A percentile compares a stretch with the other conserved stretches of the same genome.
phyloP scores from a whole-genome alignment of 257 asterid genomes.

The Jaltomata sinuosa region DNA sequence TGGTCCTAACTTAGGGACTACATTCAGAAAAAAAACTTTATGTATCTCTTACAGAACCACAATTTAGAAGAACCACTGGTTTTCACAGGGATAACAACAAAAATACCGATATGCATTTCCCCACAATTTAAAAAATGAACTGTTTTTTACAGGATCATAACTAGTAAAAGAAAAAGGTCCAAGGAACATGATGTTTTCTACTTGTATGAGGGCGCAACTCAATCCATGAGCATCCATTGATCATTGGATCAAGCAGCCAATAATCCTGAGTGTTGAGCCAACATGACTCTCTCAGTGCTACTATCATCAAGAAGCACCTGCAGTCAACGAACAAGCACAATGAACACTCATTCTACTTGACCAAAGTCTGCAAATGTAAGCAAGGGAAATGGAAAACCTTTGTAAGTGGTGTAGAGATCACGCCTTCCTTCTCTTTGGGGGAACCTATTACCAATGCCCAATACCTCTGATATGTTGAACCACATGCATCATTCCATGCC shows the following conservation, averaged over 20 bases:
- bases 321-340: conserved; percentile 4
- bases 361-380: background rate
- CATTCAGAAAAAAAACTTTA: background rate
- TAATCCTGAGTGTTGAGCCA: conserved; percentile 65
- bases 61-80: background rate
- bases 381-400: conserved; percentile 36
- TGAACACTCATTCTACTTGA: background rate
- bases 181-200: conserved; percentile 78
- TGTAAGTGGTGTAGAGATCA: conserved; percentile 62
- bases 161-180: background rate
- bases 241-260: conserved; percentile 82
- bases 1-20: background rate
- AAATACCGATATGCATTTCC: background rate
- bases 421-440: conserved; percentile 83
- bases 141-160: background rate
- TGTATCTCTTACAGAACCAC: background rate
- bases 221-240: conserved; percentile 95
- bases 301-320: conserved; percentile 84
- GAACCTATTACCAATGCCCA: conserved; percentile 94
- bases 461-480: conserved; percentile 51
- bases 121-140: background rate
- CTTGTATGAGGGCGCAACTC: conserved; percentile 72
- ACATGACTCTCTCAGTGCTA: conserved; percentile 71
- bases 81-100: background rate
- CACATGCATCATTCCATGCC: conserved; percentile 70